These are phyloP conservation scores for Loxodes magnus DNA, from an alignment of 73 alveolate species.

Conservation along the genomic window DNA sequence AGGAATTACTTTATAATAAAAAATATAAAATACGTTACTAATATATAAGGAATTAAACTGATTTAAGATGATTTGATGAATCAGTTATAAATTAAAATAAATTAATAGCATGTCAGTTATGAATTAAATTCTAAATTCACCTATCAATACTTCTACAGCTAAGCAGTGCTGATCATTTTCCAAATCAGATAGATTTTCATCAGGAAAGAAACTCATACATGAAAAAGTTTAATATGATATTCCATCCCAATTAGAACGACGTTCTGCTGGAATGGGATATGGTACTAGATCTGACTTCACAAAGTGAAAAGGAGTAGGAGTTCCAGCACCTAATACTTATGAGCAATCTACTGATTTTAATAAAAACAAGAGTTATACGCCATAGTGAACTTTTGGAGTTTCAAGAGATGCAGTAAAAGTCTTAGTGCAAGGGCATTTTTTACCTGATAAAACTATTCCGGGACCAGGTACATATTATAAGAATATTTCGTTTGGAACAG, in stretches of 20 bases:
- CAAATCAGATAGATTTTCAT: no score
- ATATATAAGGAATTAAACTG: no score
- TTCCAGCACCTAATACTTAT: conserved; percentile 2
- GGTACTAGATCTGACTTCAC: conserved; percentile 9
- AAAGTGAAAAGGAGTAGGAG: neutral
- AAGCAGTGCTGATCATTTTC: no score
- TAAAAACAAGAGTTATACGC: neutral
- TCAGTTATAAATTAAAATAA: no score
- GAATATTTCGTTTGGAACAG: conserved; percentile 12
- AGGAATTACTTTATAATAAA: no score
- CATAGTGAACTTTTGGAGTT: conserved; percentile 26
- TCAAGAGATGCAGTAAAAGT: conserved; percentile 26
- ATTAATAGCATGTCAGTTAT: no score
- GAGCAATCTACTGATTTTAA: neutral
- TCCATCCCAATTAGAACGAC: neutral
- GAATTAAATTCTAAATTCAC: no score
- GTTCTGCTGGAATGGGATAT: conserved; percentile 5
- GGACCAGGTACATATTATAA: conserved; percentile 37
- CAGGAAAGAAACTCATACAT: no score
- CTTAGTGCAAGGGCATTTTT: conserved; percentile 14
- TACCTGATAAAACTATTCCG: conserved; percentile 21
- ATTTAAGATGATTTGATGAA: no score
- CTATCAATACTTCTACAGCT: no score
- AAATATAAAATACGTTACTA: no score
- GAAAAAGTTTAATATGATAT: neutral